Percentiles rank a stretch among this genome's conserved stretches.
phyloP scores from a whole-genome alignment of 129 eudicot species.

The Heracleum sosnowskyi region DNA sequence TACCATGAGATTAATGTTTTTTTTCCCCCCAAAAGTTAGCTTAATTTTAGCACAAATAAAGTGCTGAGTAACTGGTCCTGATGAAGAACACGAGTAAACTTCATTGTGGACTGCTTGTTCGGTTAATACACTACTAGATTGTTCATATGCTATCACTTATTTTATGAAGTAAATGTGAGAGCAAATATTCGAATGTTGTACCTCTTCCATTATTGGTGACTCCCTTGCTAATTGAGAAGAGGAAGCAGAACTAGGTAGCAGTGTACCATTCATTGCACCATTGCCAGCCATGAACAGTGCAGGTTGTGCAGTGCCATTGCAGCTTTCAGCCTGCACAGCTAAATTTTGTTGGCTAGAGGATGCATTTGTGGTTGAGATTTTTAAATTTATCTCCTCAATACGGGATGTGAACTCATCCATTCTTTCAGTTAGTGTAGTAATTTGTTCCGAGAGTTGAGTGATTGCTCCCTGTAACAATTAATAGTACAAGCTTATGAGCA shows the following conservation, averaged over 20 bases:
- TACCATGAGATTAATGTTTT: too few relatives aligned
- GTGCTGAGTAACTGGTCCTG: neutral
- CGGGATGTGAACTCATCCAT: slow-evolving; percentile 95
- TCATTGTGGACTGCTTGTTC: neutral
- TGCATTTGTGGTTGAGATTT: slow-evolving; percentile 34
- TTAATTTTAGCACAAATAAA: neutral
- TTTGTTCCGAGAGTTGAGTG: slow-evolving; percentile 82
- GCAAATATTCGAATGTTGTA: slow-evolving; percentile 11
- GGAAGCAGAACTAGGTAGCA: slow-evolving; percentile 61
- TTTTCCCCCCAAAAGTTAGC: too few relatives aligned
- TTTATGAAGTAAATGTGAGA: neutral
- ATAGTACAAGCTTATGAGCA: slow-evolving; percentile 4
- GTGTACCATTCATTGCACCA: slow-evolving; percentile 49
- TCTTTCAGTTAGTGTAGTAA: slow-evolving; percentile 80
- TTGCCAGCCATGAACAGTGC: slow-evolving; percentile 55
- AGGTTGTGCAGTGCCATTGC: slow-evolving; percentile 64
- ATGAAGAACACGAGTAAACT: neutral
- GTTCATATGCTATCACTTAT: neutral
- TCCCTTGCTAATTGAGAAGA: slow-evolving; percentile 80
- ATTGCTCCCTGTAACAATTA: slow-evolving; percentile 52
- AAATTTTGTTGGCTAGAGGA: slow-evolving; percentile 79
- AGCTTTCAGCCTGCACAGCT: slow-evolving; percentile 65
- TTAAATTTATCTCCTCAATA: slow-evolving; percentile 77
- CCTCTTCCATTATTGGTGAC: slow-evolving; percentile 85
- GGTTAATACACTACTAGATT: neutral